Conservation (phyloP, 495 filamentous ascomycete species). For the Penicillium maclennaniae region DNA sequence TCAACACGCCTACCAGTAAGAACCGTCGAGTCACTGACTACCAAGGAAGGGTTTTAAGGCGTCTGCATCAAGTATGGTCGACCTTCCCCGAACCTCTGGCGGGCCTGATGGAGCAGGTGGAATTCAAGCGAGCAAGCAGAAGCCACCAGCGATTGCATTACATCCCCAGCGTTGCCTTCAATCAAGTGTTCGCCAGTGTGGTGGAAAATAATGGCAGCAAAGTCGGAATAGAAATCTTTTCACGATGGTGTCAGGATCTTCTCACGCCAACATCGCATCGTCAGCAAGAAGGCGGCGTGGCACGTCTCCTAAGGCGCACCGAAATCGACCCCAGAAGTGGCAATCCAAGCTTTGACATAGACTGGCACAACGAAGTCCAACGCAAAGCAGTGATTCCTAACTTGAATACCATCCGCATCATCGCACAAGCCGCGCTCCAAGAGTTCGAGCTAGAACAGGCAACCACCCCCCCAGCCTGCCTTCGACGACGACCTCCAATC, state of each 20-base stretch:
- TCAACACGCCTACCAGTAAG: conserved; percentile 19
- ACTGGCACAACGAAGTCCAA: conserved; percentile 25
- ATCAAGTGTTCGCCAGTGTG: conserved; percentile 43
- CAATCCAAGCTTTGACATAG: conserved; percentile 28
- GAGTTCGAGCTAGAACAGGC: conserved; percentile 21
- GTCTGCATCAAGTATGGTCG: conserved; percentile 25
- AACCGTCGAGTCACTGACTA: conserved; percentile 12
- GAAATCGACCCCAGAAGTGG: conserved; percentile 12
- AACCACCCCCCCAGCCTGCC: neutral
- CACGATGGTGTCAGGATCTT: conserved; percentile 39
- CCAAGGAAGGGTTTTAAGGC: conserved; percentile 28
- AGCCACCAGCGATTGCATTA: conserved; percentile 18
- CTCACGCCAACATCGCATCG: conserved; percentile 16
- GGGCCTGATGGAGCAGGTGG: conserved; percentile 17
- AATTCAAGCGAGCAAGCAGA: conserved; percentile 1
- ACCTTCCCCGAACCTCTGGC: conserved; percentile 26
- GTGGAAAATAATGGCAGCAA: conserved; percentile 44
- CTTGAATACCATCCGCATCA: conserved; percentile 40
- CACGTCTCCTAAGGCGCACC: conserved; percentile 24
- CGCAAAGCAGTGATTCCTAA: conserved; percentile 32
- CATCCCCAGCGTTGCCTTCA: conserved; percentile 42
- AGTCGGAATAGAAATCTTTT: conserved; percentile 38
- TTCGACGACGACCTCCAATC: neutral
- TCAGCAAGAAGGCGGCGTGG: conserved; percentile 30
- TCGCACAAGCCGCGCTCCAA: conserved; percentile 34